Evolutionary conservation across 306 rosid species (phyloP), one percentile per base, ranked within the genome.

Genomic region (Ammopiptanthus mongolicus): DNA sequence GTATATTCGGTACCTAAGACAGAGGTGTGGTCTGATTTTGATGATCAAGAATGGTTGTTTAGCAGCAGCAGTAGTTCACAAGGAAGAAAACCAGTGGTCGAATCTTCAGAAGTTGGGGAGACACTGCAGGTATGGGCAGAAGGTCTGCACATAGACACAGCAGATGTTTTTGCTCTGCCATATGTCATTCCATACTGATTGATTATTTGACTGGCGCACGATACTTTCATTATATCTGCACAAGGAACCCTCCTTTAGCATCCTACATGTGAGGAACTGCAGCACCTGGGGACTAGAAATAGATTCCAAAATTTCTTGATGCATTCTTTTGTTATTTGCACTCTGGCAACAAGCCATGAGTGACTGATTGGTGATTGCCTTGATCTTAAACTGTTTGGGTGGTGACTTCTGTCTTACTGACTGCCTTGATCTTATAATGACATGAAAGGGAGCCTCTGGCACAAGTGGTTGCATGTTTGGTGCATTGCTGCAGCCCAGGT

Each of bases 131-230:
- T 92, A 28, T 95, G 98, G 98, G 92, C 95, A n/a, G 96, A 91
- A 80, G 92, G 82, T 76, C 74, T 86, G 85, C 90, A 81, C 75
- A 67, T 95, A 69, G 96, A 86, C 80, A 71, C 84, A 0, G 87
- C 87, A 58, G 93, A 90, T 71, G 65, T 90, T 53, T 83, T 68
- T 59, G 97, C 97, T 71, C 83, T 92, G 76, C 99, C 99, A 0
- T 95, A 91, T 75, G 99, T 95, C 51, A 73, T 95, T 81, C 99
- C 97, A 7, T 90, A 92, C 80, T 92, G 86, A 95, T 74, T 61
- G 48, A 42, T 71, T 78, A 29, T 71, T 63, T 65, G 10, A 71
- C 72, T 47, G 71, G 82, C 87, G 72, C 84, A 41, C 48, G 36
- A 77, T 74, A 63, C 75, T 65, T 75, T 52, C 3, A 73, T 61